phyloP scores from a whole-genome alignment of 2,329 filamentous ascomycete species.

The Aspergillus thermomutatus region DNA sequence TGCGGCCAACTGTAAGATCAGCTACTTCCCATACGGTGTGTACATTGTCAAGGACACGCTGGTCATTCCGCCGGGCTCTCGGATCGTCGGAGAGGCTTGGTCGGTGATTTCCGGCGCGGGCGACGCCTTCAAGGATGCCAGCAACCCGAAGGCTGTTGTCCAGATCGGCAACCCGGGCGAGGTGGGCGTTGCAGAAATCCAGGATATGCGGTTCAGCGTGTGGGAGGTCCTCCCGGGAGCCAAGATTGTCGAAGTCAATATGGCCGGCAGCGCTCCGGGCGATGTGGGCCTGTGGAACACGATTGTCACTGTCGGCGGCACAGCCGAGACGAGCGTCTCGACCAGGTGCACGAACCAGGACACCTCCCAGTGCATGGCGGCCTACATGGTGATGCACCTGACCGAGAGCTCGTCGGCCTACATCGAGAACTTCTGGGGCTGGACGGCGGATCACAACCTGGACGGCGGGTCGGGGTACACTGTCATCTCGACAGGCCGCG shows the following conservation, averaged over 20 bases:
- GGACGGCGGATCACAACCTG: conserved; percentile 51
- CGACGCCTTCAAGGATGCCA: conserved; percentile 42
- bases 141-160: conserved; percentile 48
- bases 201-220: conserved; percentile 53
- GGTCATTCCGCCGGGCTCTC: conserved; percentile 46
- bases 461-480: conserved; percentile 31
- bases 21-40: conserved; percentile 30
- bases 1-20: conserved; percentile 28
- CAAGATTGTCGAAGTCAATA: conserved; percentile 51
- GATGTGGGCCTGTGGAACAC: conserved; percentile 53
- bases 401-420: conserved; percentile 48
- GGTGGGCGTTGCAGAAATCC: conserved; percentile 50
- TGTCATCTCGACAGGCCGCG: conserved; percentile 38
- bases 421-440: conserved; percentile 53
- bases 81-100: conserved; percentile 55
- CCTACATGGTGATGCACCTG: conserved; percentile 52
- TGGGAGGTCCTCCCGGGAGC: conserved; percentile 44
- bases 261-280: conserved; percentile 44
- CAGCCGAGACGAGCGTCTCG: conserved; percentile 39
- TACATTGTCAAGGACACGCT: conserved; percentile 47
- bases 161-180: conserved; percentile 51
- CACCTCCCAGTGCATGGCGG: conserved; percentile 46
- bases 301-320: conserved; percentile 47
- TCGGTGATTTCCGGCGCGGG: conserved; percentile 50
- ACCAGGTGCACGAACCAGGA: conserved; percentile 35